Base-by-base conservation (phyloP, 371 early-diverging fungal genomes). In the Zancudomyces culisetae region DNA sequence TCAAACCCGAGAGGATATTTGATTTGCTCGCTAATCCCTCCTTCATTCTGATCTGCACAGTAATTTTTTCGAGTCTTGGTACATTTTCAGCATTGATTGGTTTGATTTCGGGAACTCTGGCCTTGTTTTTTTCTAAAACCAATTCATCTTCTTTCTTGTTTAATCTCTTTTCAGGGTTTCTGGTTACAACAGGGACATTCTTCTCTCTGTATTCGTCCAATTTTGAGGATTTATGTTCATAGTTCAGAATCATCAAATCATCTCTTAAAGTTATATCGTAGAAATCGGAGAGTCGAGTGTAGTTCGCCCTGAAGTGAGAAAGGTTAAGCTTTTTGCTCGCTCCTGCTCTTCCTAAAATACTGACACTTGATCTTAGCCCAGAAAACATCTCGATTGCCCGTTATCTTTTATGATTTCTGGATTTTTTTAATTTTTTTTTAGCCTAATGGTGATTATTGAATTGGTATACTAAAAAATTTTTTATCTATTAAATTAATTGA, bases 21-120 rank as follows among this genome's bases (percentile, higher is more conserved):
- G 75, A 80, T 74, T 94, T 94, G 77, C 82, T 90, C 24, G 73
- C 63, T 41, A 89, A 75, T 10, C 92, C 90, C 30, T 81, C 84
- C 56, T 85, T 83, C 49, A 63, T 62, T 48, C 67, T 62, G 28
- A 66, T 66, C 19, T 66, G 67, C 48, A 66, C 67, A 15, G 64
- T 64, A 20, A 66, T 53, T 30, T 52, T 55, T 26, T 60, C 53
- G 27, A 66, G 42, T 18, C 35, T 57, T 20, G 67, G 62, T 46
- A 56, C 45, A 53, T 52, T 57, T 52, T 66, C 62, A 21, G 65
- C 59, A 26, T 48, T 26, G 24, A 48, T 51, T 8, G 18, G 18
- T 18, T 53, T 45, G 28, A 52, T 43, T 15, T 3, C 45, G 2
- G 66, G 64, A 27, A 54, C 53, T 20, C 50, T 53, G 35, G 62